phyloP scores from a whole-genome alignment of 352 stramenopile genomes.

The Globisporangium emineosum region DNA sequence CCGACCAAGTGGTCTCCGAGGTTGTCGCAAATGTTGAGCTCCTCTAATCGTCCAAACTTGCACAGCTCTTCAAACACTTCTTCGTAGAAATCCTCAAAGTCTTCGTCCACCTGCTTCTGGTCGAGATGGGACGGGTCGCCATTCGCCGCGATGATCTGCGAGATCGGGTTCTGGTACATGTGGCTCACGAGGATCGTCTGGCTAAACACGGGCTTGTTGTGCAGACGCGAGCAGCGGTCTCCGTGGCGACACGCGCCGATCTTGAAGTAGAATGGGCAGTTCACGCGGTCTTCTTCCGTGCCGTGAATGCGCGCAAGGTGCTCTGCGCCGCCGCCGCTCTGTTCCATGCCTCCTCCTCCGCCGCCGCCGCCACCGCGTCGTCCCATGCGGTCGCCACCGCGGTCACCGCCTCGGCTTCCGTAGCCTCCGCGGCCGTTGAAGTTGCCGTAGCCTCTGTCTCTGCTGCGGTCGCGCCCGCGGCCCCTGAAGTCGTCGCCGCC shows the following conservation, averaged over 20 bases:
- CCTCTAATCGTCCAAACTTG: constrained; percentile 98
- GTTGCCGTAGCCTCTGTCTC: constrained; percentile 48
- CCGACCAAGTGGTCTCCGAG: constrained; percentile 99
- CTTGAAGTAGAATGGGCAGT: constrained; percentile 99
- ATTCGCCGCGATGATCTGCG: constrained; percentile 87
- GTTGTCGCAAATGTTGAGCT: constrained; percentile 99
- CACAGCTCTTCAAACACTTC: constrained; percentile 98
- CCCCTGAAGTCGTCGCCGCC: constrained; percentile 61
- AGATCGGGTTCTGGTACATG: constrained; percentile 97
- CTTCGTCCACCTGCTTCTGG: constrained; percentile 91
- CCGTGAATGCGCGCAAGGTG: constrained; percentile 97
- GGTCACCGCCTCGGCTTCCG: constrained; percentile 32
- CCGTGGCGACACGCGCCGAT: constrained; percentile 99
- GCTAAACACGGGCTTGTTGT: constrained; percentile 98
- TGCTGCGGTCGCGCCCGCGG: constrained; percentile 64
- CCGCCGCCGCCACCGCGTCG: constrained; percentile 33
- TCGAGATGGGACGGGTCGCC: constrained; percentile 82
- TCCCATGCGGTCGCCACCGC: constrained; percentile 51
- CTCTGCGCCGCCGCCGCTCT: constrained; percentile 86
- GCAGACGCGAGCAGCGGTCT: constrained; percentile 96
- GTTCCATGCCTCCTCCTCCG: constrained; percentile 44
- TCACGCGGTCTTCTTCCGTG: constrained; percentile 96
- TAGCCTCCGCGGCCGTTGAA: constrained; percentile 20
- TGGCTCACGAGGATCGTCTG: constrained; percentile 98
- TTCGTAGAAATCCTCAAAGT: constrained; percentile 97